These are phyloP conservation scores for Astragalus membranaceus DNA, from an alignment of 306 rosid genomes.

Conservation along the genomic window DNA sequence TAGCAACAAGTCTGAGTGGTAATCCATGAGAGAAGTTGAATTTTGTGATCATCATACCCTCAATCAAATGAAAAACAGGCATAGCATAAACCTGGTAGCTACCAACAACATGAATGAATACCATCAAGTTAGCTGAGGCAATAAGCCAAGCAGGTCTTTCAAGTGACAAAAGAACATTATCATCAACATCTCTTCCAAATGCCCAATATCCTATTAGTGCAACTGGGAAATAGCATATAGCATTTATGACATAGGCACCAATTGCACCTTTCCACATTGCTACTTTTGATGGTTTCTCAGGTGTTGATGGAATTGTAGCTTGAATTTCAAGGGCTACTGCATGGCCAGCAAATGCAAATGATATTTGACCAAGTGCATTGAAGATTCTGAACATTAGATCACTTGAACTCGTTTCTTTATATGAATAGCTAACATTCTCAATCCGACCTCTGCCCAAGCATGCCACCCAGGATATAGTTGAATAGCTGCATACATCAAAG, in stretches of 20 bases:
- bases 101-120: constrained; percentile 82
- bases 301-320: constrained; percentile 91
- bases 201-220: constrained; percentile 87
- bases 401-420: constrained; percentile 47
- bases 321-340: constrained; percentile 90
- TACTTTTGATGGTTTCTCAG: constrained; percentile 68
- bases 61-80: constrained; percentile 81
- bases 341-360: constrained; percentile 94
- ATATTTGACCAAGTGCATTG: constrained; percentile 81
- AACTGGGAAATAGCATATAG: constrained; percentile 89
- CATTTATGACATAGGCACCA: constrained; percentile 75
- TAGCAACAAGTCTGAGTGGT: constrained; percentile 57
- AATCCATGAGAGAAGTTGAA: constrained; percentile 68
- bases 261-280: constrained; percentile 90
- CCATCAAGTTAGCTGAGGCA: constrained; percentile 91
- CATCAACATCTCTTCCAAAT: constrained; percentile 76
- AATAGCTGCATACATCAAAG: constrained; percentile 47
- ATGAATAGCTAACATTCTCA: constrained; percentile 68
- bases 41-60: constrained; percentile 49
- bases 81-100: constrained; percentile 94
- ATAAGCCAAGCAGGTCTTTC: constrained; percentile 78
- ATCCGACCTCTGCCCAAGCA: constrained; percentile 51
- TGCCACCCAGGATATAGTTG: constrained; percentile 88
- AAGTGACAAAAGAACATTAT: constrained; percentile 62
- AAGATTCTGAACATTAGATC: constrained; percentile 65